These are phyloP conservation scores for Cadophora malorum DNA, from an alignment of 2,329 filamentous ascomycete genomes.

Conservation along the genomic window DNA sequence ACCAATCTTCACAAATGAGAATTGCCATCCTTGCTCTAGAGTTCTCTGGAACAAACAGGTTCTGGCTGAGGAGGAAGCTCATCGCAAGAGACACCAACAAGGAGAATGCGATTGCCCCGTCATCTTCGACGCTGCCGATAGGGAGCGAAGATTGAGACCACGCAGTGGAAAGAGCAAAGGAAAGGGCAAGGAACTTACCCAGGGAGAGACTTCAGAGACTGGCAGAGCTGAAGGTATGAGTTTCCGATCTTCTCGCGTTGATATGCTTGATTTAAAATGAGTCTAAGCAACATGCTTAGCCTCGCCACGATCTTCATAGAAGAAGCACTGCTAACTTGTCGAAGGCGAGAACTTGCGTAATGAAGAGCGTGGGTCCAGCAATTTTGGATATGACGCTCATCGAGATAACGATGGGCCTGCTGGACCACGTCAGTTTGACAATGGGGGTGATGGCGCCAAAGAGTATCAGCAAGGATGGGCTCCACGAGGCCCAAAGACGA, in stretches of 20 bases:
- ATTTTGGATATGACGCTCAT: conserved; percentile 19
- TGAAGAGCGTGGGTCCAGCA: neutral
- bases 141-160: conserved; percentile 30
- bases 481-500: neutral
- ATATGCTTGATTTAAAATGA: neutral
- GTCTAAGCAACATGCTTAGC: neutral
- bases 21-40: conserved; percentile 42
- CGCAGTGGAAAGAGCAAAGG: conserved; percentile 19
- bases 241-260: neutral
- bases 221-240: conserved; percentile 16
- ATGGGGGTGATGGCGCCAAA: conserved; percentile 6
- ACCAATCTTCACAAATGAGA: conserved; percentile 34
- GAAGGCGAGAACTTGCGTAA: conserved; percentile 1
- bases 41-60: conserved; percentile 43
- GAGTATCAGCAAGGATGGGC: conserved; percentile 9
- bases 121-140: conserved; percentile 37
- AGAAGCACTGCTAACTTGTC: conserved; percentile 4
- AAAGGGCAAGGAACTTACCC: conserved; percentile 25
- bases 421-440: conserved; percentile 7
- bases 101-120: conserved; percentile 40
- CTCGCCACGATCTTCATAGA: neutral
- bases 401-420: conserved; percentile 6
- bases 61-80: conserved; percentile 38
- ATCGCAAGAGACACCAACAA: conserved; percentile 34
- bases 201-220: conserved; percentile 1